Base-by-base conservation (phyloP, 2,329 filamentous ascomycete genomes). In the Trichophyton mentagrophytes region DNA sequence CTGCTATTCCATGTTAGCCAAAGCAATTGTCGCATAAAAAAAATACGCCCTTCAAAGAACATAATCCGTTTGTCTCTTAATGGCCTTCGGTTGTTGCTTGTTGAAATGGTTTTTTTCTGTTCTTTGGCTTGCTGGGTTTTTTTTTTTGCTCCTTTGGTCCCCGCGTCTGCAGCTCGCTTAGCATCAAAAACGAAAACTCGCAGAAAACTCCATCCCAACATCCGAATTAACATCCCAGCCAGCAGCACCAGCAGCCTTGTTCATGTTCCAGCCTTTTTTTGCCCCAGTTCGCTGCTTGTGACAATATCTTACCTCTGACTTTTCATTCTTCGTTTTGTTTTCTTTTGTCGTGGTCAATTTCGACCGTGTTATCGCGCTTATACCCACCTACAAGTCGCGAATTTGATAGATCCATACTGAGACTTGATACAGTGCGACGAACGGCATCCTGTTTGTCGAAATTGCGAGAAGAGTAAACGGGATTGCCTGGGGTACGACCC, bases 391-490 rank as follows among this genome's bases (percentile, higher is more conserved):
- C 42, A 7, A 30, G 8, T 58, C 30, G 51, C 33, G 5, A 53
- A 27, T 53, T 22, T 15, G 22, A 33, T 53, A 33, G 13, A 53
- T n/a, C 51, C 25, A 36, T 55, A 36, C 51, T 55, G 27, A 55
- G 51, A 33, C 1, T 55, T 8, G 27, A 55, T 33, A 66, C 73
- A 96, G 93, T 99, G 93, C 77, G 93, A 97, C 82, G 93, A 99
- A 80, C 85, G 85, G 63, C 90, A 96, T 74, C 93, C 93, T 22
- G 85, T 87, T 63, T 99, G 93, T 79, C 77, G 82, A 67, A 86
- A 86, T 70, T 86, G 84, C 68, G 79, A 82, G 66, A 86, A 86
- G 71, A 85, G 82, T 73, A 86, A 86, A 70, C 81, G 84, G 68
- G 82, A 85, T 70, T 86, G 84, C 69, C 71, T 85, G 64, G 84